These are phyloP conservation scores for Plasmodium vivax DNA, from an alignment of 169 alveolate genomes.

Conservation along the genomic window DNA sequence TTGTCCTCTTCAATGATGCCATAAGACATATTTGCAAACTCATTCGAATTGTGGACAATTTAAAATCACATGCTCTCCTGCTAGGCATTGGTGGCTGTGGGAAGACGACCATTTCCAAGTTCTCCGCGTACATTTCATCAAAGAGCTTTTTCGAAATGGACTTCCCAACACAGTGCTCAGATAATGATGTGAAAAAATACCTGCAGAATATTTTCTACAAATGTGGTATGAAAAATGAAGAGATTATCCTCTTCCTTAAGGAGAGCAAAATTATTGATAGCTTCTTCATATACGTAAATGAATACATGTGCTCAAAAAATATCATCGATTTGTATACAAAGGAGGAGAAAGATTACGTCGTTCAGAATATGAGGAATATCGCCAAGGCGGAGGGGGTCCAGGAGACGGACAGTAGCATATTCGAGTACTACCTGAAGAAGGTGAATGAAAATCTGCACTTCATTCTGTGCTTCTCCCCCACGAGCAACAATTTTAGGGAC, in stretches of 20 bases:
- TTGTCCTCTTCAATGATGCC: constrained; percentile 97
- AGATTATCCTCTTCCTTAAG: constrained; percentile 91
- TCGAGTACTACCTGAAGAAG: constrained; percentile 93
- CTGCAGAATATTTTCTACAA: constrained; percentile 83
- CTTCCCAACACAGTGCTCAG: constrained; percentile 55
- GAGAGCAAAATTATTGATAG: constrained; percentile 86
- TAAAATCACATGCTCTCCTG: constrained; percentile 95
- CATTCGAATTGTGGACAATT: constrained; percentile 93
- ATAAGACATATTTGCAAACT: constrained; percentile 95
- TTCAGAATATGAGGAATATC: constrained; percentile 87
- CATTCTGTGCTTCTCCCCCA: constrained; percentile 96
- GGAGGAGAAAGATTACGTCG: constrained; percentile 72
- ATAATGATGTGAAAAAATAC: constrained; percentile 76
- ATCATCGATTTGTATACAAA: constrained; percentile 80
- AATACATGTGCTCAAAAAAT: constrained; percentile 80
- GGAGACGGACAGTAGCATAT: constrained; percentile 92
- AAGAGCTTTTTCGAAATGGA: constrained; percentile 85
- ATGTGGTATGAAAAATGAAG: constrained; percentile 92
- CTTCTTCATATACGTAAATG: constrained; percentile 81
- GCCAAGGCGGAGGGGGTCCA: constrained; percentile 92
- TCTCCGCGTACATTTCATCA: constrained; percentile 92
- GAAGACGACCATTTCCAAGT: constrained; percentile 93
- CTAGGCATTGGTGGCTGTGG: constrained; percentile 99
- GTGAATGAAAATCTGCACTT: constrained; percentile 95
- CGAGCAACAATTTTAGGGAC: constrained; percentile 89